Conservation (phyloP, 257 asterid genomes). For the Lithospermum erythrorhizon region DNA sequence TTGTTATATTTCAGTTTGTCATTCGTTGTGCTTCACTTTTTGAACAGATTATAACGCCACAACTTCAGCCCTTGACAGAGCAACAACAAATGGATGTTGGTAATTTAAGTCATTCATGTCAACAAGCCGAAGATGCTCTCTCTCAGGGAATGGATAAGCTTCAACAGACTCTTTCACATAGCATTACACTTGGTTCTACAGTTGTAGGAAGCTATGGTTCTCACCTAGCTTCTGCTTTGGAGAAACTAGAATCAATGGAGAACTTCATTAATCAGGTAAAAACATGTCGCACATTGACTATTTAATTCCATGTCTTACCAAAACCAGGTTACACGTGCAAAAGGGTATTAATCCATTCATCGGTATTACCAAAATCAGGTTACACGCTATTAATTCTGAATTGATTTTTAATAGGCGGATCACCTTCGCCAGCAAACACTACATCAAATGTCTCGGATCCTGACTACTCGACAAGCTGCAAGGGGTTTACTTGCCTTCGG, state of each 20-base stretch:
- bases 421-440: slow-evolving; percentile 86
- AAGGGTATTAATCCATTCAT: too few species aligned
- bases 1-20: background rate
- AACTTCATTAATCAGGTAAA: slow-evolving; percentile 63
- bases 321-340: background rate
- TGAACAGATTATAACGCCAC: slow-evolving; percentile 60
- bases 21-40: background rate
- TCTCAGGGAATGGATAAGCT: slow-evolving; percentile 86
- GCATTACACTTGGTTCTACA: slow-evolving; percentile 37
- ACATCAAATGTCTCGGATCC: slow-evolving; percentile 60
- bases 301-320: background rate
- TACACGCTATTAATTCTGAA: background rate
- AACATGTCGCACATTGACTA: background rate
- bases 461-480: slow-evolving; percentile 79
- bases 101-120: slow-evolving; percentile 57
- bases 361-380: too few species aligned
- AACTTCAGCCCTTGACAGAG: slow-evolving; percentile 54
- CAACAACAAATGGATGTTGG: slow-evolving; percentile 41
- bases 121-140: slow-evolving; percentile 95
- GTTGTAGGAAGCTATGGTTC: slow-evolving; percentile 43
- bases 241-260: slow-evolving; percentile 64
- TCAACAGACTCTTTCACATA: slow-evolving; percentile 66
- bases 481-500: slow-evolving; percentile 70
- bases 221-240: slow-evolving; percentile 50
- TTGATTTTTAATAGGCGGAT: slow-evolving; percentile 48